Percentiles rank a stretch among this genome's conserved stretches.
Conservation (phyloP, 2,329 filamentous ascomycete species). For the Aspergillus candidus region DNA sequence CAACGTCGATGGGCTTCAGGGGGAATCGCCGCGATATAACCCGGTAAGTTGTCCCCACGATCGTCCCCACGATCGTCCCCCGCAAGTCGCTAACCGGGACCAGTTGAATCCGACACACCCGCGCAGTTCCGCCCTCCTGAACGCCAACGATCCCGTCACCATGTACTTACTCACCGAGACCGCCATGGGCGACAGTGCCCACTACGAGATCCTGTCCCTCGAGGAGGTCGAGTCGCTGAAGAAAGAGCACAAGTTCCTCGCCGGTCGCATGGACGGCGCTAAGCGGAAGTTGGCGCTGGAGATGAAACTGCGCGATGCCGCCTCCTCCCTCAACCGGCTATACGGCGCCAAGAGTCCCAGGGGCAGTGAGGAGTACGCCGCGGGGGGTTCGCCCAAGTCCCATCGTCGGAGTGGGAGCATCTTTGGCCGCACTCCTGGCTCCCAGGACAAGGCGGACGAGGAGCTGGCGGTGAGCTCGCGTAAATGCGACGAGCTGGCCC, state of each 20-base stretch:
- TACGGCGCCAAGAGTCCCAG: slow-evolving; percentile 61
- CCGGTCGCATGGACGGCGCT: slow-evolving; percentile 72
- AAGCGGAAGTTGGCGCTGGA: slow-evolving; percentile 81
- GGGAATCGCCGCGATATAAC: slow-evolving; percentile 51
- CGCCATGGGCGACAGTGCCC: slow-evolving; percentile 78
- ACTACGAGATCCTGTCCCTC: slow-evolving; percentile 78
- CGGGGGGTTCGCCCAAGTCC: slow-evolving; percentile 39
- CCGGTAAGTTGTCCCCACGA: slow-evolving; percentile 43
- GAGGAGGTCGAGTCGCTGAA: slow-evolving; percentile 90
- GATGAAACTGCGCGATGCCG: slow-evolving; percentile 89
- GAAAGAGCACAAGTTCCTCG: slow-evolving; percentile 69
- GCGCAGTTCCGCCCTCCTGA: slow-evolving; percentile 34
- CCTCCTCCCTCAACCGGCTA: slow-evolving; percentile 75
- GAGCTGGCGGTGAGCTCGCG: slow-evolving; percentile 69
- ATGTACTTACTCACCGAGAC: slow-evolving; percentile 92
- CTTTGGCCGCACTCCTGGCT: slow-evolving; percentile 39
- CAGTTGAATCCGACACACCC: slow-evolving; percentile 49
- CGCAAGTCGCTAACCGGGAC: background rate
- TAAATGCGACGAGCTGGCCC: slow-evolving; percentile 78
- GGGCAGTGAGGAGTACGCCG: slow-evolving; percentile 37
- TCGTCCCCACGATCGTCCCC: background rate
- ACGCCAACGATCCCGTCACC: slow-evolving; percentile 58
- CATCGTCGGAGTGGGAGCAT: slow-evolving; percentile 50
- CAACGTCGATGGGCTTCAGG: slow-evolving; percentile 49
- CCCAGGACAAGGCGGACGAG: slow-evolving; percentile 56